A percentile compares a stretch with the other conserved stretches of the same genome.
Evolutionary conservation across 139 green algal genomes (phyloP).

Genomic region (Trebouxia sp.): DNA sequence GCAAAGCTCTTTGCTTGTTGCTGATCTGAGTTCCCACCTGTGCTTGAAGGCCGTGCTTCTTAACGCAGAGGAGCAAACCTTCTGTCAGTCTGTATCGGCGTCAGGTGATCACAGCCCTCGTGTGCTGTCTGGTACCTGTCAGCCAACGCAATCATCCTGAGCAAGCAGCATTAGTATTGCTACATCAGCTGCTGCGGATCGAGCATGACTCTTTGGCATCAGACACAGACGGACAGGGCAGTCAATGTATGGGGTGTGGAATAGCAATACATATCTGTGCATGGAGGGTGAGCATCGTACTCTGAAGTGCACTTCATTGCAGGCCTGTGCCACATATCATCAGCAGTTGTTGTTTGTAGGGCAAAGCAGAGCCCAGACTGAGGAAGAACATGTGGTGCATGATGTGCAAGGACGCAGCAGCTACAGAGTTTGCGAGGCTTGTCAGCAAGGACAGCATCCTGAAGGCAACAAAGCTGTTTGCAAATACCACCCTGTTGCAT

Average conservation of each 20-base stretch:
- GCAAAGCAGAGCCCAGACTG: no score
- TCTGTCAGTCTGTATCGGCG: not conserved
- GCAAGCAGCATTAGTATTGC: not conserved
- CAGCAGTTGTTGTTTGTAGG: no score
- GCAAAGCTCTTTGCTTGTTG: no score
- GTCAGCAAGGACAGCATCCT: no score
- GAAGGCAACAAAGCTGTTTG: no score
- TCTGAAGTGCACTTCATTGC: no score
- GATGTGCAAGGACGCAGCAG: no score
- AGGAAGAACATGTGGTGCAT: no score
- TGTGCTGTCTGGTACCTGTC: not conserved
- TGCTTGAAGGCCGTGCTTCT: no score
- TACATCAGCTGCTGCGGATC: slow-evolving; percentile 5
- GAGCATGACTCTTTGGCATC: slow-evolving; percentile 17
- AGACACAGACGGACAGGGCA: slow-evolving; percentile 4
- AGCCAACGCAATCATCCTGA: not conserved
- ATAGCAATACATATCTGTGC: not conserved
- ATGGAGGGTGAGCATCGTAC: slow-evolving; percentile 1
- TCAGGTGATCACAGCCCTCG: slow-evolving; percentile 1
- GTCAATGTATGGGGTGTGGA: not conserved
- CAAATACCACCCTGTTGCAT: not conserved
- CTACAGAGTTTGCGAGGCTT: no score
- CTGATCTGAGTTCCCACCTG: no score
- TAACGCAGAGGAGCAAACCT: not conserved
- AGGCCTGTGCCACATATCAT: no score